Evolutionary conservation across 1,284 basidiomycete genomes (phyloP).

Genomic region (Ustilago shanxiensis): DNA sequence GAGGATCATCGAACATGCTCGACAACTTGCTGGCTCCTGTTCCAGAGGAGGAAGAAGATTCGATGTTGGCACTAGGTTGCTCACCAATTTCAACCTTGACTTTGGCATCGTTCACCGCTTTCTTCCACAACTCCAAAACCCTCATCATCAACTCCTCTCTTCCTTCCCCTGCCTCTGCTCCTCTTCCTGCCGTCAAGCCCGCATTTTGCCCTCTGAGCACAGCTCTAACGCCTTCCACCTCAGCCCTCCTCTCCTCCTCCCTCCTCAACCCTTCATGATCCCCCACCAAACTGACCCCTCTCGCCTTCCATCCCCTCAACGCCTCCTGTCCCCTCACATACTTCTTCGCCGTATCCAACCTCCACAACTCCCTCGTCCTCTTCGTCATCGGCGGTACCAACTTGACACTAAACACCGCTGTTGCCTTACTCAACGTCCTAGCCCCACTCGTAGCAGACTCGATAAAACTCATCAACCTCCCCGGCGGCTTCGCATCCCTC

Average conservation of each 20-base stretch:
- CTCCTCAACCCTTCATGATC: slow-evolving; percentile 81
- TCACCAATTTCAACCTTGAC: slow-evolving; percentile 45
- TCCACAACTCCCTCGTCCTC: slow-evolving; percentile 89
- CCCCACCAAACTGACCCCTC: slow-evolving; percentile 86
- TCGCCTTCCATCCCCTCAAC: slow-evolving; percentile 83
- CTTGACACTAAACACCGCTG: slow-evolving; percentile 82
- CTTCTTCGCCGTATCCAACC: slow-evolving; percentile 91
- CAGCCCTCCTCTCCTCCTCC: slow-evolving; percentile 81
- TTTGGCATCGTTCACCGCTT: slow-evolving; percentile 42
- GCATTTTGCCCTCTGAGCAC: slow-evolving; percentile 73
- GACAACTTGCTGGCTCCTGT: neutral
- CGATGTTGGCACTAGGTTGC: slow-evolving; percentile 19
- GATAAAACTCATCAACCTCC: slow-evolving; percentile 77
- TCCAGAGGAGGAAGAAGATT: neutral
- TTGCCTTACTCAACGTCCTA: slow-evolving; percentile 73
- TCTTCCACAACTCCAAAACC: slow-evolving; percentile 50
- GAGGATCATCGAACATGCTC: neutral
- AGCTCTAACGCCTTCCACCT: slow-evolving; percentile 88
- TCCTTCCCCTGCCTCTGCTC: neutral
- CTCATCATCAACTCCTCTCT: slow-evolving; percentile 35
- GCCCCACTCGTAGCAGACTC: slow-evolving; percentile 72
- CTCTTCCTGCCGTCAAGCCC: slow-evolving; percentile 38
- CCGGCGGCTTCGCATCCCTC: slow-evolving; percentile 86
- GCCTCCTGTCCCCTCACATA: slow-evolving; percentile 92
- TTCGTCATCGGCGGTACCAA: slow-evolving; percentile 87